phyloP scores from a whole-genome alignment of 2,329 filamentous ascomycete species.

The Fusarium transvaalense region DNA sequence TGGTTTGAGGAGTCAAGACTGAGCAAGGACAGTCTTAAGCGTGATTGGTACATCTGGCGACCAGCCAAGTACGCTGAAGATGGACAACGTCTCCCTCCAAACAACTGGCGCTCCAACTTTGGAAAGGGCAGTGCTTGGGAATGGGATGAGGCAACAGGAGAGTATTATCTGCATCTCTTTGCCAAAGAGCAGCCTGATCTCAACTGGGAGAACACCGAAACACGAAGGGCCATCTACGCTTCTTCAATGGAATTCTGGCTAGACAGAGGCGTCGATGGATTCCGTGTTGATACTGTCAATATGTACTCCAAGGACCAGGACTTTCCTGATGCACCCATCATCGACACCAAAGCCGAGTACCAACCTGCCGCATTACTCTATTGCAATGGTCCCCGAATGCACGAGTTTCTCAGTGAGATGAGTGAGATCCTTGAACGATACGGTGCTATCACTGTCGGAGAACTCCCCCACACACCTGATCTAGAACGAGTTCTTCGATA shows the following conservation, averaged over 20 bases:
- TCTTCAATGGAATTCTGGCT: constrained; percentile 84
- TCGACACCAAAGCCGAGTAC: constrained; percentile 58
- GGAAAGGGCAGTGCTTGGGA: constrained; percentile 73
- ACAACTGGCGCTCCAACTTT: constrained; percentile 78
- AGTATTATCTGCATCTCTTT: constrained; percentile 85
- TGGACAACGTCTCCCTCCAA: constrained; percentile 76
- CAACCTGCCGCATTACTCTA: constrained; percentile 70
- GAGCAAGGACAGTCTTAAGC: constrained; percentile 37
- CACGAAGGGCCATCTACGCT: constrained; percentile 77
- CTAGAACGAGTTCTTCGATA: constrained; percentile 69
- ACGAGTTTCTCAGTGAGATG: constrained; percentile 77
- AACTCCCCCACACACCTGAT: constrained; percentile 73
- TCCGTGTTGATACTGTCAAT: constrained; percentile 81
- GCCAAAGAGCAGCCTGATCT: constrained; percentile 82
- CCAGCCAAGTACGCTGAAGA: constrained; percentile 63
- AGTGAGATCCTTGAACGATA: constrained; percentile 70
- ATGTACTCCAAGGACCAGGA: constrained; percentile 74
- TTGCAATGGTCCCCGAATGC: constrained; percentile 76
- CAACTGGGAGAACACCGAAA: constrained; percentile 83
- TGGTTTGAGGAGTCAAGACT: constrained; percentile 44
- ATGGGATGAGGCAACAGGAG: constrained; percentile 77
- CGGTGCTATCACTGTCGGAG: constrained; percentile 77
- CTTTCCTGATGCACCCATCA: constrained; percentile 69
- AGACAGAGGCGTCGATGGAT: constrained; percentile 77
- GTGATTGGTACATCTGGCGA: constrained; percentile 75